Conservation (phyloP, 352 stramenopile species). For the Peronospora belbahrii region DNA sequence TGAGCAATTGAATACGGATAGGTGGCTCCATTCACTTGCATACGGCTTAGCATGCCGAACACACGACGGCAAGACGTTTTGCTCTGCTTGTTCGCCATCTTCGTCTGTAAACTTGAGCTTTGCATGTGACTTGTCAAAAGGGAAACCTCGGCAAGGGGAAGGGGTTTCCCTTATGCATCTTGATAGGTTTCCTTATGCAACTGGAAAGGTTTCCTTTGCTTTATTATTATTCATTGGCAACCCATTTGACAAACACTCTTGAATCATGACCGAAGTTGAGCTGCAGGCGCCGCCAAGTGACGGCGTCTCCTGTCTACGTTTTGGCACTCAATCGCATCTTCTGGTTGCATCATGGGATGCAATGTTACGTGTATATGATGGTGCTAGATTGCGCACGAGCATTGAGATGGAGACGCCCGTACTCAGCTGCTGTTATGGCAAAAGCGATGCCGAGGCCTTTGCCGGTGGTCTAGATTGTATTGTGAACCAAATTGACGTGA, state of each 20-base stretch:
- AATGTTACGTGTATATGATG: slow-evolving; percentile 60
- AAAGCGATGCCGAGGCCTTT: slow-evolving; percentile 58
- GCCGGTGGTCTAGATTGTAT: slow-evolving; percentile 62
- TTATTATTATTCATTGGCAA: no score
- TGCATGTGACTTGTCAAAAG: slow-evolving; percentile 1
- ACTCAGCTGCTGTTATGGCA: slow-evolving; percentile 58
- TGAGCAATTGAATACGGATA: not conserved
- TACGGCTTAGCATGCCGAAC: slow-evolving; percentile 46
- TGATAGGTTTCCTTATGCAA: slow-evolving; percentile 4
- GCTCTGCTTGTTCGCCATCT: slow-evolving; percentile 5
- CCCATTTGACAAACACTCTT: slow-evolving; percentile 2
- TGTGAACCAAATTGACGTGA: slow-evolving; percentile 50
- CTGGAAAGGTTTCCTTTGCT: slow-evolving; percentile 11
- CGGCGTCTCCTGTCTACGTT: slow-evolving; percentile 77
- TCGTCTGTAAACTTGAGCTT: not conserved
- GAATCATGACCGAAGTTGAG: slow-evolving; percentile 32
- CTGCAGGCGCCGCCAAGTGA: slow-evolving; percentile 72
- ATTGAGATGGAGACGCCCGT: slow-evolving; percentile 69
- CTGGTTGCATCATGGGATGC: slow-evolving; percentile 78
- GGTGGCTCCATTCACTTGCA: slow-evolving; percentile 54
- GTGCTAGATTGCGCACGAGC: slow-evolving; percentile 36
- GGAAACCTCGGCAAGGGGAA: not conserved
- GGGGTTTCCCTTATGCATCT: not conserved
- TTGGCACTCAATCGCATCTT: slow-evolving; percentile 52
- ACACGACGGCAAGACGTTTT: slow-evolving; percentile 20